These are phyloP conservation scores for Coprinopsis marcescibilis DNA, from an alignment of 768 basidiomycete genomes.

Conservation along the genomic window DNA sequence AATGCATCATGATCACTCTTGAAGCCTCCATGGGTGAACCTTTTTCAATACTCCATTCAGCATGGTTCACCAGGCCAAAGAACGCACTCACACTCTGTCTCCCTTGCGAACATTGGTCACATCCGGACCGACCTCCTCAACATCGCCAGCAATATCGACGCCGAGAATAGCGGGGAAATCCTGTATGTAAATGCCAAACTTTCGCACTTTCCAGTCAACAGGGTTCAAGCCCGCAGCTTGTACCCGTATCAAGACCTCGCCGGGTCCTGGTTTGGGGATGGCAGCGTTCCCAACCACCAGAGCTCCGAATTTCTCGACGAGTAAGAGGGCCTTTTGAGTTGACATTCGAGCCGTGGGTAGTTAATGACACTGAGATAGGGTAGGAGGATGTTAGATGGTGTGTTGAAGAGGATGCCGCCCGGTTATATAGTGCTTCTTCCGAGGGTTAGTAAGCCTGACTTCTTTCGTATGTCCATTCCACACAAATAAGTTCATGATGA, in stretches of 20 bases:
- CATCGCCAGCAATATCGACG: slow-evolving; percentile 43
- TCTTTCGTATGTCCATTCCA: too few species aligned
- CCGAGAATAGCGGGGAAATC: slow-evolving; percentile 44
- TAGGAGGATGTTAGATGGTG: too few species aligned
- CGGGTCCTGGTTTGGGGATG: slow-evolving; percentile 39
- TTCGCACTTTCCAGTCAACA: slow-evolving; percentile 46
- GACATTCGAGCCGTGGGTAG: too few species aligned
- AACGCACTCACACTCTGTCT: slow-evolving; percentile 40
- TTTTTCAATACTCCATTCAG: slow-evolving; percentile 15
- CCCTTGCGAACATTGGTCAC: slow-evolving; percentile 43
- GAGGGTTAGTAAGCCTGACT: too few species aligned
- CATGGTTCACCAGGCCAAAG: neutral
- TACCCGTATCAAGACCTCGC: slow-evolving; percentile 43
- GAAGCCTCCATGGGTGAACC: slow-evolving; percentile 35
- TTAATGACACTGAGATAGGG: too few species aligned
- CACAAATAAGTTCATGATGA: too few species aligned
- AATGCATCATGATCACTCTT: slow-evolving; percentile 32
- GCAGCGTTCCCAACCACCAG: slow-evolving; percentile 26
- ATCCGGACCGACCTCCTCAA: slow-evolving; percentile 44
- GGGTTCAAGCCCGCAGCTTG: slow-evolving; percentile 47
- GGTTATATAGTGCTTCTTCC: too few species aligned
- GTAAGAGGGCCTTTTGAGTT: slow-evolving; percentile 23
- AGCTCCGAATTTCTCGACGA: slow-evolving; percentile 18
- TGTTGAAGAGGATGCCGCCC: too few species aligned
- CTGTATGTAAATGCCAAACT: slow-evolving; percentile 32